These are phyloP conservation scores for Arctostaphylos glauca DNA, from an alignment of 148 eudicot genomes.

Conservation along the genomic window DNA sequence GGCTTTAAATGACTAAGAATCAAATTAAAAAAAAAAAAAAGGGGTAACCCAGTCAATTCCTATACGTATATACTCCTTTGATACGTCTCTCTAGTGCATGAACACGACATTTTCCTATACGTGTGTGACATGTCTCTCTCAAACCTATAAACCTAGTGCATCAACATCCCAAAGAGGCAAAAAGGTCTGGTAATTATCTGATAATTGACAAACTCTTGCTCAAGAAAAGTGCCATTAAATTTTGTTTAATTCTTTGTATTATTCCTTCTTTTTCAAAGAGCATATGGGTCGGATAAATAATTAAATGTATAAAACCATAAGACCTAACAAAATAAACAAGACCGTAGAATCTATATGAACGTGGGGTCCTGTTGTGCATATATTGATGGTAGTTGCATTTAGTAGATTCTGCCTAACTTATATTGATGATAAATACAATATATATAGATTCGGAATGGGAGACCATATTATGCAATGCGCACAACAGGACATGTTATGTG, in stretches of 20 bases:
- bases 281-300: background rate
- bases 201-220: background rate
- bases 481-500: no score
- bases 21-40: background rate
- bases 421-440: no score
- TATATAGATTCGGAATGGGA: no score
- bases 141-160: background rate
- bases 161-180: background rate
- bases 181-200: background rate
- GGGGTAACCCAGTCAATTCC: background rate
- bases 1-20: background rate
- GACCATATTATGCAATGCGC: no score
- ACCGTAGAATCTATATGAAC: no score
- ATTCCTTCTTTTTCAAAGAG: background rate
- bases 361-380: no score
- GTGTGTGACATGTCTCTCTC: no score
- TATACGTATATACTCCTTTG: background rate
- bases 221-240: background rate
- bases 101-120: background rate
- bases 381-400: no score
- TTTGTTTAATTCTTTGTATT: background rate
- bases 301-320: no score
- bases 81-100: background rate
- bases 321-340: no score
- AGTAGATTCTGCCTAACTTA: no score